These are phyloP conservation scores for Ambrosiella cleistominuta DNA, from an alignment of 2,329 filamentous ascomycete species.

Conservation along the genomic window DNA sequence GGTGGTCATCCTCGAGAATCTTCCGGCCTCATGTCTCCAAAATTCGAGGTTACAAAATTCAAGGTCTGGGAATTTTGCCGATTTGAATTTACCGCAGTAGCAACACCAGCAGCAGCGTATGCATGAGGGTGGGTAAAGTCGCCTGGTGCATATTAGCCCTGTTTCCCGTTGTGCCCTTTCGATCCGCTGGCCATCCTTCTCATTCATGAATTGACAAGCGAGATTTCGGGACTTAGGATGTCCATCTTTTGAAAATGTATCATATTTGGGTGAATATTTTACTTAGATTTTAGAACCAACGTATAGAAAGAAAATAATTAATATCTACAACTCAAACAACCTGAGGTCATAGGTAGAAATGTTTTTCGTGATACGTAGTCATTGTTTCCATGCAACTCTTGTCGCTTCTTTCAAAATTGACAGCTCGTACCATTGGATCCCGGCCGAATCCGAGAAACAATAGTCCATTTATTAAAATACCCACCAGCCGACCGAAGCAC, in stretches of 20 bases:
- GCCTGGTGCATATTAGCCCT: background rate
- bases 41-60: background rate
- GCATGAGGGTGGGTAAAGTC: background rate
- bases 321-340: too few species aligned
- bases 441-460: background rate
- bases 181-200: background rate
- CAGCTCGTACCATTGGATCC: background rate
- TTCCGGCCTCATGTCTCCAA: too few species aligned
- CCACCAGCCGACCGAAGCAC: too few species aligned
- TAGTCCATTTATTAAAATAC: background rate
- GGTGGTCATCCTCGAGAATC: too few species aligned
- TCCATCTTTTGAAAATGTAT: background rate
- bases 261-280: too few species aligned
- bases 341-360: too few species aligned
- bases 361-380: too few species aligned
- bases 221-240: background rate
- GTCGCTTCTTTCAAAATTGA: background rate
- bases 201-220: background rate
- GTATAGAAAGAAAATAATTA: too few species aligned
- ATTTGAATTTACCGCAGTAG: background rate
- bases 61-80: background rate
- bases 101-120: background rate
- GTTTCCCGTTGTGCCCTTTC: background rate
- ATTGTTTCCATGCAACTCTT: background rate
- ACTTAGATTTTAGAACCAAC: too few species aligned